phyloP scores from a whole-genome alignment of 257 asterid species.

The Avicennia marina region DNA sequence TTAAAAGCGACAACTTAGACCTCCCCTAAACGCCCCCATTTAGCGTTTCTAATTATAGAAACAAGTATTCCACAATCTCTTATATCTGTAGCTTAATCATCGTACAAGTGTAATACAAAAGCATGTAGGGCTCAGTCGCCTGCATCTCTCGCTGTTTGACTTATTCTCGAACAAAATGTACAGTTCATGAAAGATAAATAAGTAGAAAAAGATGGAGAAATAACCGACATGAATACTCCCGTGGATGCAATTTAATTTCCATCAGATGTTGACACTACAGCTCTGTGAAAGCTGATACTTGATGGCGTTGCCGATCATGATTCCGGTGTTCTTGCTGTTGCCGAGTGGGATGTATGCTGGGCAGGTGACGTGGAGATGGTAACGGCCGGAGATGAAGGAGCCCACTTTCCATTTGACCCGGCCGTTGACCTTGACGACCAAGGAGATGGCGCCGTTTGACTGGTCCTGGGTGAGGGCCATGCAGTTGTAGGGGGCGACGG shows the following conservation, averaged over 20 bases:
- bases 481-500: slow-evolving; percentile 81
- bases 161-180: slow-evolving; percentile 26
- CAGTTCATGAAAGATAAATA: too few species aligned
- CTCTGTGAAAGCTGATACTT: slow-evolving; percentile 72
- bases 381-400: slow-evolving; percentile 45
- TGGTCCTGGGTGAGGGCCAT: slow-evolving; percentile 42
- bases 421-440: slow-evolving; percentile 49
- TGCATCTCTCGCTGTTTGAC: not conserved
- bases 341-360: slow-evolving; percentile 59
- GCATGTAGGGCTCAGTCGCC: not conserved
- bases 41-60: slow-evolving; percentile 6
- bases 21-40: too few species aligned
- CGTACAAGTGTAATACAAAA: not conserved
- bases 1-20: too few species aligned
- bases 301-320: slow-evolving; percentile 46
- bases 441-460: slow-evolving; percentile 40
- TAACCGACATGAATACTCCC: too few species aligned
- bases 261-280: slow-evolving; percentile 60
- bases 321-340: slow-evolving; percentile 27
- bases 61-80: slow-evolving; percentile 16
- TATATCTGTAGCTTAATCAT: not conserved
- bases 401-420: slow-evolving; percentile 77
- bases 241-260: too few species aligned
- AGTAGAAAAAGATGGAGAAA: too few species aligned
- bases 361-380: slow-evolving; percentile 70